Evolutionary conservation across 1,284 basidiomycete species (phyloP), one percentile per base, ranked within the genome.

Genomic region (Mycosarcoma mackinlayi): DNA sequence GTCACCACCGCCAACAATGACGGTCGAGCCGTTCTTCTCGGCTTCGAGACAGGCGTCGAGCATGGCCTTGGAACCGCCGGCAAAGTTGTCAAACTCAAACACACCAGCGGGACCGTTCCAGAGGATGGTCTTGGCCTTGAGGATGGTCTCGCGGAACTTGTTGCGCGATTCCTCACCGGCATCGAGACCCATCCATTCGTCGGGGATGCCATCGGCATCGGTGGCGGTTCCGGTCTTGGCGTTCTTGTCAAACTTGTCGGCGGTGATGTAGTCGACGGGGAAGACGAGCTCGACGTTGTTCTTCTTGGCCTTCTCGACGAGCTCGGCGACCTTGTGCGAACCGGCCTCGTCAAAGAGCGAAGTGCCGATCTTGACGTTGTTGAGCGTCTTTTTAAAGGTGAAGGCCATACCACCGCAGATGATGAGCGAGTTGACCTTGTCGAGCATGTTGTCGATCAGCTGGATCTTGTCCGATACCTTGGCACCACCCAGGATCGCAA

Each of bases 401-500:
- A 97, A 98, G 45, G 93, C 92, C 95, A 98, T 98, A 44, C 95
- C 95, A 83, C 96, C 96, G 78, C 93, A 92, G 78, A 98, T 92
- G 85, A 98, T 98, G 75, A 98, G 86, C 51, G 91, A 92, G 86
- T 98, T 87, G 85, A 98, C 94, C 89, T 98, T 96, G 87, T 98
- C 94, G 71, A 98, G 88, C 92, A 98, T 92, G 86, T 97, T 97
- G 82, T 98, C 95, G 83, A 98, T 98, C 63, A 98, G 87, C 84
- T 94, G 92, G 79, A 98, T 97, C 87, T 98, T 98, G 86, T 98
- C 95, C 31, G 94, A 95, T 47, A 98, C 93, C 87, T 98, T 98
- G 60, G 95, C 95, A 84, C 95, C 95, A 80, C 96, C 96, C 61
- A 98, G 89, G 83, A 98, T 98, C 57, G 94, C 95, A 58, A 98